Conservation (phyloP, 495 filamentous ascomycete species). For the Trichoderma asperelloides region DNA sequence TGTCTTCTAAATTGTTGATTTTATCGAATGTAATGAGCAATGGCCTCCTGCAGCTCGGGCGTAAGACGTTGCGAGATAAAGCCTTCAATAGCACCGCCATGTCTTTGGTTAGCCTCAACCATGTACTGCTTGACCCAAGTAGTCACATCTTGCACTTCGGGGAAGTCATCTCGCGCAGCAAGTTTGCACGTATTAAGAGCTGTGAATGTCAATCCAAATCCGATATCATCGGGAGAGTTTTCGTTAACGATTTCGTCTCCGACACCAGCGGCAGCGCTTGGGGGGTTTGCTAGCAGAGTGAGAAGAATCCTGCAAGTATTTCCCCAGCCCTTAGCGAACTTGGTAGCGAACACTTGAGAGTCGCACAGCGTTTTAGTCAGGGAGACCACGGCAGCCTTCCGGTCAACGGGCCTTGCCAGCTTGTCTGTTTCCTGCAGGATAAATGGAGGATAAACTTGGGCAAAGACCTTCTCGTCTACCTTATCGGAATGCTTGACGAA, state of each 20-base stretch:
- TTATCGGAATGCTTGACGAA: constrained; percentile 72
- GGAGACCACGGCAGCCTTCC: constrained; percentile 87
- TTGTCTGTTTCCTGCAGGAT: constrained; percentile 83
- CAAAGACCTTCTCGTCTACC: constrained; percentile 73
- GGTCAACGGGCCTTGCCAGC: constrained; percentile 76
- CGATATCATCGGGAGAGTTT: constrained; percentile 85
- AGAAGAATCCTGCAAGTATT: constrained; percentile 79
- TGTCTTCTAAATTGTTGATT: not conserved
- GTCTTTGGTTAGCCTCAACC: constrained; percentile 39
- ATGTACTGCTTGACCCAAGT: constrained; percentile 69
- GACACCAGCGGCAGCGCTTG: constrained; percentile 49
- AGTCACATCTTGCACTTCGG: constrained; percentile 71
- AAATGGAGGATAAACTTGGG: constrained; percentile 70
- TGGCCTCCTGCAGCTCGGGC: constrained; percentile 30
- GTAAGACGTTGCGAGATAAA: constrained; percentile 31
- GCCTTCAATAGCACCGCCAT: constrained; percentile 27
- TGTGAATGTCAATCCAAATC: constrained; percentile 90
- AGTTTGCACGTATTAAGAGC: constrained; percentile 79
- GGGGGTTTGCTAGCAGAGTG: constrained; percentile 79
- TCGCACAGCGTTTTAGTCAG: constrained; percentile 83
- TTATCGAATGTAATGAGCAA: constrained; percentile 33
- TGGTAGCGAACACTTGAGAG: constrained; percentile 66
- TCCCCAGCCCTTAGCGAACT: constrained; percentile 78
- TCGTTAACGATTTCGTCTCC: constrained; percentile 72
- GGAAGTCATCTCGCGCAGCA: constrained; percentile 60